phyloP scores from a whole-genome alignment of 768 basidiomycete species.

The Podaxis mareebaensis region DNA sequence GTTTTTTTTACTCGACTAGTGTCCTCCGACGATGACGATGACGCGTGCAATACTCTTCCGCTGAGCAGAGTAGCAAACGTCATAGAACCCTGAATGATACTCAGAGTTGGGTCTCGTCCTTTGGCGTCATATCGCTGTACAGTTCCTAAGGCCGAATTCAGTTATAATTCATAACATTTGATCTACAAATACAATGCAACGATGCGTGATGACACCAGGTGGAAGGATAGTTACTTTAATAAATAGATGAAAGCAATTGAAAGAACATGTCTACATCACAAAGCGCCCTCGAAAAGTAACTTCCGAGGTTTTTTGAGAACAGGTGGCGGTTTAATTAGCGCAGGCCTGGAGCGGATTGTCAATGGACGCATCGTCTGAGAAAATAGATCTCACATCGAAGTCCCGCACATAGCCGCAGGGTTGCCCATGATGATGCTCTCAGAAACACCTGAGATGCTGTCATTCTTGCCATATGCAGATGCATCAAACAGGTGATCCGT shows the following conservation, averaged over 20 bases:
- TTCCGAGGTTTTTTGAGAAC: constrained; percentile 48
- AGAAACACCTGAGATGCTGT: constrained; percentile 93
- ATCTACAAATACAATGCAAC: neutral
- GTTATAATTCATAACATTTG: neutral
- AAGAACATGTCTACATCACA: constrained; percentile 25
- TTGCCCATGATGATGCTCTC: constrained; percentile 99
- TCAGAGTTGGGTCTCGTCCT: neutral
- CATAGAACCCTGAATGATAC: constrained; percentile 9
- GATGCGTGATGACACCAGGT: neutral
- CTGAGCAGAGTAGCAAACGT: constrained; percentile 15
- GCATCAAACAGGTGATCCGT: constrained; percentile 99
- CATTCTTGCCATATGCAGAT: constrained; percentile 93
- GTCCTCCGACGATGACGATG: constrained; percentile 1
- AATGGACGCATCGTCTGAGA: constrained; percentile 6
- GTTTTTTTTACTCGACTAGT: neutral
- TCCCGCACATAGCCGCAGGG: constrained; percentile 90
- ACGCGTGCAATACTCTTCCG: constrained; percentile 1
- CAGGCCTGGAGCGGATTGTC: constrained; percentile 39
- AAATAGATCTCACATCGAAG: constrained; percentile 72
- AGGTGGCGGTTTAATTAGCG: constrained; percentile 46
- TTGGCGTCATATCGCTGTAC: neutral
- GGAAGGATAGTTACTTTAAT: neutral
- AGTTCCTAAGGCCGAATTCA: neutral
- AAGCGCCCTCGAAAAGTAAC: constrained; percentile 49
- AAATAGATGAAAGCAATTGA: neutral